phyloP scores from a whole-genome alignment of 2,329 filamentous ascomycete genomes.

The Fusarium phyllophilum region DNA sequence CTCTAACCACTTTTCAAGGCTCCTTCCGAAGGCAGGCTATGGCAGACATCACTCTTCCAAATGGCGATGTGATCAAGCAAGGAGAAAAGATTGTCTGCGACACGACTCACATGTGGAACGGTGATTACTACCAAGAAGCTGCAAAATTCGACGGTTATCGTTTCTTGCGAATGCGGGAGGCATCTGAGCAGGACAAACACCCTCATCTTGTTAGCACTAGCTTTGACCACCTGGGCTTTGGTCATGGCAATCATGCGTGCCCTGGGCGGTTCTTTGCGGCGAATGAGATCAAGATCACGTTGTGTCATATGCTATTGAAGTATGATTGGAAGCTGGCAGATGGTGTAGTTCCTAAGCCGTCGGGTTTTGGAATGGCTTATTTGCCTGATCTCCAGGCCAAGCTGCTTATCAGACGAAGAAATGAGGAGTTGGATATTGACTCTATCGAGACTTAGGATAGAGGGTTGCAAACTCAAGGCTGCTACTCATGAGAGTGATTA shows the following conservation, averaged over 20 bases:
- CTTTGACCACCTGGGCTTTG: constrained; percentile 60
- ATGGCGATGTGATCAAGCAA: constrained; percentile 9
- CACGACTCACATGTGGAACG: neutral
- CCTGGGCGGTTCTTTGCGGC: constrained; percentile 65
- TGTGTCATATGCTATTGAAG: constrained; percentile 60
- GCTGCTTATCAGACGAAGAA: neutral
- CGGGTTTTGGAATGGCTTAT: neutral
- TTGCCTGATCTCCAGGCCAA: neutral
- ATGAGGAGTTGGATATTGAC: neutral
- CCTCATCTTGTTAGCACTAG: constrained; percentile 61
- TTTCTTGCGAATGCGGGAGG: constrained; percentile 54
- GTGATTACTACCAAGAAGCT: neutral
- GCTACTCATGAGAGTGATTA: accelerated
- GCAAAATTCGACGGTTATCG: constrained; percentile 58
- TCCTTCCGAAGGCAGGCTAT: neutral
- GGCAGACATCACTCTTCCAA: constrained; percentile 5
- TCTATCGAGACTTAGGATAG: neutral
- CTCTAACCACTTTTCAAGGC: neutral
- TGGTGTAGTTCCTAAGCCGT: neutral
- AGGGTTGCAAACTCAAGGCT: too few relatives aligned
- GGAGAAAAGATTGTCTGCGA: constrained; percentile 6
- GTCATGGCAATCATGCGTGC: constrained; percentile 64
- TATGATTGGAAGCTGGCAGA: constrained; percentile 52
- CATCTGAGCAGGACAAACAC: constrained; percentile 41
- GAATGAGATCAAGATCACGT: constrained; percentile 62